phyloP scores from a whole-genome alignment of 2,329 filamentous ascomycete genomes.

The Westerdykella sp. region DNA sequence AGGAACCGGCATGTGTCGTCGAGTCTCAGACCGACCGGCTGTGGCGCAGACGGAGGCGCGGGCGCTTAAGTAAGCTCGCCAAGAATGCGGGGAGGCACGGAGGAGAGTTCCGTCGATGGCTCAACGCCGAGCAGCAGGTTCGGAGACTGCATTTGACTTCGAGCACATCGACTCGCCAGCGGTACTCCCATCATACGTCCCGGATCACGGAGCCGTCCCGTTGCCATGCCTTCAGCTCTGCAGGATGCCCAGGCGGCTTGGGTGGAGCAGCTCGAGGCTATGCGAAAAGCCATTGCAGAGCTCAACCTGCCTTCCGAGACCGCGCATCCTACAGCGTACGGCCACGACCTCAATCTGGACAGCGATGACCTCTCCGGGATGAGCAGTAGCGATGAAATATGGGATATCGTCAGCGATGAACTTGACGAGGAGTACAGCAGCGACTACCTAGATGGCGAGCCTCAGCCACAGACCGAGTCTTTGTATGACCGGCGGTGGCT shows the following conservation, averaged over 20 bases:
- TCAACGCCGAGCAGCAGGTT: neutral
- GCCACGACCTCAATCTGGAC: conserved; percentile 56
- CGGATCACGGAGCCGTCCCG: neutral
- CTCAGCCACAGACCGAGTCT: conserved; percentile 22
- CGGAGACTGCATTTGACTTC: neutral
- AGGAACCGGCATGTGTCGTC: conserved; percentile 3
- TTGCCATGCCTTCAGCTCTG: conserved; percentile 34
- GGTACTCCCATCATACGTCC: no score
- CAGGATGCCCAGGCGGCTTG: conserved; percentile 59
- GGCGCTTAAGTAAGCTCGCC: conserved; percentile 8
- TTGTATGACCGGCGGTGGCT: conserved; percentile 65
- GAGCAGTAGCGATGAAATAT: conserved; percentile 71
- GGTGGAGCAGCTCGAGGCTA: conserved; percentile 76
- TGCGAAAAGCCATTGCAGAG: conserved; percentile 77
- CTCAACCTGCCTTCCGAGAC: conserved; percentile 52
- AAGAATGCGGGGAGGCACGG: neutral
- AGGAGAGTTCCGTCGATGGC: neutral
- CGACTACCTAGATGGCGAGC: conserved; percentile 55
- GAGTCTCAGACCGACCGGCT: neutral
- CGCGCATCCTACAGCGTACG: conserved; percentile 46
- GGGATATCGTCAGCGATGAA: conserved; percentile 80
- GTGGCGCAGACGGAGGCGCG: neutral
- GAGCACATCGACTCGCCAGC: neutral
- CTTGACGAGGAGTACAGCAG: conserved; percentile 61
- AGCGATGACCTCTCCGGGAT: conserved; percentile 59